phyloP scores from a whole-genome alignment of 495 filamentous ascomycete species.

The Saxophila tyrrhenica region DNA sequence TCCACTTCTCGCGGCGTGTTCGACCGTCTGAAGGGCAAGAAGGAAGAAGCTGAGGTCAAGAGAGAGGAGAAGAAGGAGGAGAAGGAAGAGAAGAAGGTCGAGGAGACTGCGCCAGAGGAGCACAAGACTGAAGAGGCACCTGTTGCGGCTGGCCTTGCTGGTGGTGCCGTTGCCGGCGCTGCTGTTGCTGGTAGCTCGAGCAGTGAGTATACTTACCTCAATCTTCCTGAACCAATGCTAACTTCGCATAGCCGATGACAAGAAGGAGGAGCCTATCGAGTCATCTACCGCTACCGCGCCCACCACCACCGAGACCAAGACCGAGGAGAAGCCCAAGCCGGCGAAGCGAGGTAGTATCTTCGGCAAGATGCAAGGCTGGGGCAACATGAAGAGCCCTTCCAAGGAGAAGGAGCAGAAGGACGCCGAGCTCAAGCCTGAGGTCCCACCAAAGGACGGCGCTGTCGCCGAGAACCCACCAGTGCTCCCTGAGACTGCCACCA shows the following conservation, averaged over 20 bases:
- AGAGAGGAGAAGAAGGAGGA: constrained; percentile 41
- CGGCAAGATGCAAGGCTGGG: constrained; percentile 24
- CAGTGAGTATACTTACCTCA: neutral
- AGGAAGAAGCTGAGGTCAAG: constrained; percentile 37
- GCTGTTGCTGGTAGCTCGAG: constrained; percentile 7
- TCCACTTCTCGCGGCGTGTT: constrained; percentile 81
- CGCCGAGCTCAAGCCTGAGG: constrained; percentile 23
- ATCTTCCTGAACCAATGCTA: neutral
- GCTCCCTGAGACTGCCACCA: constrained; percentile 10
- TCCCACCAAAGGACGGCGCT: constrained; percentile 24
- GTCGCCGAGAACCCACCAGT: constrained; percentile 13
- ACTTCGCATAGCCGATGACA: constrained; percentile 13
- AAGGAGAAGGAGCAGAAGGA: constrained; percentile 32
- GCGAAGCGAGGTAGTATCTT: constrained; percentile 33
- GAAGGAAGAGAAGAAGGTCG: constrained; percentile 37
- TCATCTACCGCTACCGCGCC: neutral
- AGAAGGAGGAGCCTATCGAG: constrained; percentile 3
- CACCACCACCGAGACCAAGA: no score
- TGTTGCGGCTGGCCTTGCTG: constrained; percentile 3
- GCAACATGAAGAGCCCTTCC: constrained; percentile 28
- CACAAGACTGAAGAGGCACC: constrained; percentile 14
- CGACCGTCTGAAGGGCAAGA: constrained; percentile 59
- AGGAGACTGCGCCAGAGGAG: constrained; percentile 21
- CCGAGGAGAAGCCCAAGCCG: constrained; percentile 23
- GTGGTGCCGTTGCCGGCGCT: constrained; percentile 7